phyloP scores from a whole-genome alignment of 768 basidiomycete genomes.

The Calocera cornea region DNA sequence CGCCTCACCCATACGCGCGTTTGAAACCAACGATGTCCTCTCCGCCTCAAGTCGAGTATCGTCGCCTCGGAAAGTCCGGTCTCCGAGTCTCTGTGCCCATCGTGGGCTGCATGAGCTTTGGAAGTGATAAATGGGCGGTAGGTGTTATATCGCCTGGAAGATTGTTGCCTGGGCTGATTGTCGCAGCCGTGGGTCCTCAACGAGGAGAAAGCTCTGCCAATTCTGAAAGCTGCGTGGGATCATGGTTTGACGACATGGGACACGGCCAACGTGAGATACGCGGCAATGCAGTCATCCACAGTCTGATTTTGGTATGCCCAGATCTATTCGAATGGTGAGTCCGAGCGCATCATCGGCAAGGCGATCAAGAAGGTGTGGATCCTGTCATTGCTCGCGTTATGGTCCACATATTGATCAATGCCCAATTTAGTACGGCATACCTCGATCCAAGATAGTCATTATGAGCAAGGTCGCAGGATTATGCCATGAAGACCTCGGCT shows the following conservation, averaged over 20 bases:
- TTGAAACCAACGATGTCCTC: no score
- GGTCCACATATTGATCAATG: neutral
- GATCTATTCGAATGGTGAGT: neutral
- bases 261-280: neutral
- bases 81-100: slow-evolving; percentile 27
- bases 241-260: neutral
- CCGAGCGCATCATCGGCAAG: slow-evolving; percentile 24
- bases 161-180: neutral
- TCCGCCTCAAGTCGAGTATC: slow-evolving; percentile 18
- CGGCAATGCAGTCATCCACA: neutral
- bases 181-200: slow-evolving; percentile 8
- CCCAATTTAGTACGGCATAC: slow-evolving; percentile 23
- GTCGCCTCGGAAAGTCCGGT: slow-evolving; percentile 24
- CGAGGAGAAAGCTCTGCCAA: slow-evolving; percentile 6
- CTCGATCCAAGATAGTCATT: slow-evolving; percentile 37
- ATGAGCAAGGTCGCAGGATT: slow-evolving; percentile 31
- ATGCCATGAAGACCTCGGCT: slow-evolving; percentile 11
- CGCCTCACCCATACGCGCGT: no score
- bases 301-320: neutral
- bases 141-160: slow-evolving; percentile 4
- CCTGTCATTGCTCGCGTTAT: neutral
- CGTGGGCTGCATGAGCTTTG: slow-evolving; percentile 21
- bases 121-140: slow-evolving; percentile 20
- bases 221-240: neutral
- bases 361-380: slow-evolving; percentile 25